Base-by-base conservation (phyloP, 768 basidiomycete species). In the Solioccasus polychromus region DNA sequence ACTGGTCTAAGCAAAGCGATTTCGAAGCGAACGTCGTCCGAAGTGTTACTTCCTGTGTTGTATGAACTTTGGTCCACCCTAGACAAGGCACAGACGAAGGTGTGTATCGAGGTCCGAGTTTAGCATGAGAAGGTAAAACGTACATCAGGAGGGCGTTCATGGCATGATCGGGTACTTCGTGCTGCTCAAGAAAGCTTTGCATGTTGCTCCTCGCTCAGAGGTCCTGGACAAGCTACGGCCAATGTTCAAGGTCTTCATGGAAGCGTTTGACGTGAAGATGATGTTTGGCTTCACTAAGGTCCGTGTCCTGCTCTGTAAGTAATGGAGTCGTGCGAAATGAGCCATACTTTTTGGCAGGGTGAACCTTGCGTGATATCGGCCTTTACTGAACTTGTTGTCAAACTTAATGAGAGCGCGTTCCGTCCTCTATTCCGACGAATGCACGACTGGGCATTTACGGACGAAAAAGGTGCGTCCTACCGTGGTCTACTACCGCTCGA, bases 381-480 rank as follows among this genome's bases (percentile, higher is more conserved):
- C 0, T 97, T 96, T 76, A 75, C 85, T 10, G 90, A 95, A 63
- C 71, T 97, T 8, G 88, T 93, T 10, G 80, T 91, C 43, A 97
- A 97, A 66, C 73, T 99, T 42, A 96, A 94, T 59, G 96, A 98
- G 55, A 80, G 81, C 0, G 77, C 85, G 0, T 98, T 99, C 81
- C 79, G 82, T 51, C 93, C 95, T 1, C 70, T 97, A 14, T 95
- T 97, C 78, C 82, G 92, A 44, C 83, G 84, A 43, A 66, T 94
- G 46, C 92, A 90, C 58, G 96, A 99, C 61, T 99, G 96, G 96
- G 92, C 92, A 0, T 93, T 93, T 57, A 77, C 75, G 1, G 71
- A 72, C 46, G 76, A 75, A 23, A 58, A 60, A 20, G 66, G 82
- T 83, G 57, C 25, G 73, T 64, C n/a, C n/a, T n/a, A n/a, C n/a